These are phyloP conservation scores for Ganoderma multipileum DNA, from an alignment of 1,284 basidiomycete genomes.

Conservation along the genomic window DNA sequence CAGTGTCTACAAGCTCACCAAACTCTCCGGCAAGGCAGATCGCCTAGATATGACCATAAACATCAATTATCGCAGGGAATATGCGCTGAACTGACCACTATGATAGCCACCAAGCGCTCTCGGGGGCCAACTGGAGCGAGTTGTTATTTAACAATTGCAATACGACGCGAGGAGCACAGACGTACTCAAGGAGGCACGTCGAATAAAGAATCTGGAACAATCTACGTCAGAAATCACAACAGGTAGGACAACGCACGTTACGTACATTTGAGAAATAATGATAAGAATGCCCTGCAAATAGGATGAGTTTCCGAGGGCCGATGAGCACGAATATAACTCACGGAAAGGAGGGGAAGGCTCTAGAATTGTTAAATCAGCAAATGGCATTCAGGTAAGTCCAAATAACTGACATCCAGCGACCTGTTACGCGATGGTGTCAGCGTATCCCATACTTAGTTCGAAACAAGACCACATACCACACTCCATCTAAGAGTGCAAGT, in stretches of 20 bases:
- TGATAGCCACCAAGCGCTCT: not conserved
- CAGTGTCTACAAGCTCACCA: not conserved
- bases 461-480: not conserved
- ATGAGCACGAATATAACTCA: not conserved
- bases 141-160: not conserved
- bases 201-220: constrained; percentile 6
- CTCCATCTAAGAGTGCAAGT: not conserved
- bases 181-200: constrained; percentile 7
- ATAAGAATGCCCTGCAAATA: constrained; percentile 3
- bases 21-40: constrained; percentile 7
- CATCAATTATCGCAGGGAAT: not conserved
- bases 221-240: not conserved
- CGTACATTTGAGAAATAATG: constrained; percentile 8
- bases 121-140: not conserved
- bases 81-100: not conserved
- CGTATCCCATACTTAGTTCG: too few species aligned
- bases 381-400: too few species aligned
- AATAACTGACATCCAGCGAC: constrained; percentile 7
- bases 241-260: too few species aligned
- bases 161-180: not conserved
- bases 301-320: not conserved
- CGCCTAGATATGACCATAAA: not conserved
- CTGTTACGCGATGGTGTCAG: not conserved
- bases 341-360: constrained; percentile 3
- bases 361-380: not conserved